phyloP scores from a whole-genome alignment of 768 basidiomycete species.

The Lentinus tigrinus region DNA sequence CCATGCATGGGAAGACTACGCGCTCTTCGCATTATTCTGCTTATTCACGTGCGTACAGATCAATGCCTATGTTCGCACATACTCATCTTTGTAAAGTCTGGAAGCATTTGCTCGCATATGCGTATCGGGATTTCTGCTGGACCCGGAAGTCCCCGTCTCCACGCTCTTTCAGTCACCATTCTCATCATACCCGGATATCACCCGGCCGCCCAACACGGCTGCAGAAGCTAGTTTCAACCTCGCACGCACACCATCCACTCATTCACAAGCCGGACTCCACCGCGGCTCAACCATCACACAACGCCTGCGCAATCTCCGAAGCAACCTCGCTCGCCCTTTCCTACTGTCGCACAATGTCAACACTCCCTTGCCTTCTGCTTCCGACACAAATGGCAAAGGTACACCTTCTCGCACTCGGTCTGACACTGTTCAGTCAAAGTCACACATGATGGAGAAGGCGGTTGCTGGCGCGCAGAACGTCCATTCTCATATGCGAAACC shows the following conservation, averaged over 20 bases:
- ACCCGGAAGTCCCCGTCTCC: slow-evolving; percentile 67
- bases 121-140: slow-evolving; percentile 85
- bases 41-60: slow-evolving; percentile 73
- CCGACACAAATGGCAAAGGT: neutral
- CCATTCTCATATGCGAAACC: slow-evolving; percentile 43
- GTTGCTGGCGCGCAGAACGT: slow-evolving; percentile 32
- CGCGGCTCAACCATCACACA: slow-evolving; percentile 48
- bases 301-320: slow-evolving; percentile 42
- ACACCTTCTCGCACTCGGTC: slow-evolving; percentile 19
- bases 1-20: slow-evolving; percentile 85
- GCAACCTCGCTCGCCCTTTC: slow-evolving; percentile 55
- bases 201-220: slow-evolving; percentile 22
- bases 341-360: slow-evolving; percentile 35
- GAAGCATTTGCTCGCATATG: slow-evolving; percentile 88
- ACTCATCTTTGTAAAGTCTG: slow-evolving; percentile 43
- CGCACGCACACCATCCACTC: slow-evolving; percentile 11
- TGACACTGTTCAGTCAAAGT: slow-evolving; percentile 30
- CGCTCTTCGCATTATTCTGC: slow-evolving; percentile 79
- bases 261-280: slow-evolving; percentile 25
- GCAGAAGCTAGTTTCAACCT: slow-evolving; percentile 11
- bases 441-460: slow-evolving; percentile 36
- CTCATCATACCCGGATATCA: slow-evolving; percentile 28
- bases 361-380: slow-evolving; percentile 6
- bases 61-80: neutral
- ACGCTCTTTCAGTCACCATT: slow-evolving; percentile 41